phyloP scores from a whole-genome alignment of 2,329 filamentous ascomycete genomes.

The Neocatenulostroma microsporum region DNA sequence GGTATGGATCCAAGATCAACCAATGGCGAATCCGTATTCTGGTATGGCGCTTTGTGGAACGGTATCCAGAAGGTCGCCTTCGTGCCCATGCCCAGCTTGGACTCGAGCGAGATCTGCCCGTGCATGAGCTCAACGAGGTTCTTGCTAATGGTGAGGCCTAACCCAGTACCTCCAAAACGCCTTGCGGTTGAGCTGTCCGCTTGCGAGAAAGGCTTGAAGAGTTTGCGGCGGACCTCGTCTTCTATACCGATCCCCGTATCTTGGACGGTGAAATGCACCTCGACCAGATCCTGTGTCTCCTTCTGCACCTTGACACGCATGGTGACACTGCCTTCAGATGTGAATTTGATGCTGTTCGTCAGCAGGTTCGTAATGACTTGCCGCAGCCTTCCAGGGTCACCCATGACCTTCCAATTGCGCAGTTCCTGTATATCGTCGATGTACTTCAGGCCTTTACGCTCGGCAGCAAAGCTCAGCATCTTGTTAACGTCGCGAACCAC shows the following conservation, averaged over 20 bases:
- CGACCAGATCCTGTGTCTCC: slow-evolving; percentile 57
- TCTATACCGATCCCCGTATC: slow-evolving; percentile 79
- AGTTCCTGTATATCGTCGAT: slow-evolving; percentile 57
- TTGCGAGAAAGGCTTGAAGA: slow-evolving; percentile 77
- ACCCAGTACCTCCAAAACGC: slow-evolving; percentile 69
- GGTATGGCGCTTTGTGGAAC: slow-evolving; percentile 61
- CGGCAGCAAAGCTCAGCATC: slow-evolving; percentile 79
- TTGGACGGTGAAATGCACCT: slow-evolving; percentile 63
- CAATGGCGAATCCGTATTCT: slow-evolving; percentile 42
- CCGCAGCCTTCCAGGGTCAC: slow-evolving; percentile 73
- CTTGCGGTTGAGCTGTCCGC: slow-evolving; percentile 72
- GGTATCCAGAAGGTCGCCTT: slow-evolving; percentile 70
- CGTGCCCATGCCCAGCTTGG: slow-evolving; percentile 59
- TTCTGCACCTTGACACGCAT: slow-evolving; percentile 57
- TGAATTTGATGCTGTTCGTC: slow-evolving; percentile 71
- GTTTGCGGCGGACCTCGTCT: slow-evolving; percentile 61
- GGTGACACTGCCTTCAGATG: slow-evolving; percentile 58
- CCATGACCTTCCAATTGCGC: slow-evolving; percentile 66
- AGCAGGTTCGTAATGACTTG: slow-evolving; percentile 77
- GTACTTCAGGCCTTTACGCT: slow-evolving; percentile 69
- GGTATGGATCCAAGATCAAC: slow-evolving; percentile 58
- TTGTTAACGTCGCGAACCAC: slow-evolving; percentile 73
- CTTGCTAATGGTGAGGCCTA: slow-evolving; percentile 74
- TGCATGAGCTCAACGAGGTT: slow-evolving; percentile 74
- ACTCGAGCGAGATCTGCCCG: slow-evolving; percentile 64